Evolutionary conservation across 2,329 filamentous ascomycete species (phyloP).

Genomic region (Aspergillus tubingensis): DNA sequence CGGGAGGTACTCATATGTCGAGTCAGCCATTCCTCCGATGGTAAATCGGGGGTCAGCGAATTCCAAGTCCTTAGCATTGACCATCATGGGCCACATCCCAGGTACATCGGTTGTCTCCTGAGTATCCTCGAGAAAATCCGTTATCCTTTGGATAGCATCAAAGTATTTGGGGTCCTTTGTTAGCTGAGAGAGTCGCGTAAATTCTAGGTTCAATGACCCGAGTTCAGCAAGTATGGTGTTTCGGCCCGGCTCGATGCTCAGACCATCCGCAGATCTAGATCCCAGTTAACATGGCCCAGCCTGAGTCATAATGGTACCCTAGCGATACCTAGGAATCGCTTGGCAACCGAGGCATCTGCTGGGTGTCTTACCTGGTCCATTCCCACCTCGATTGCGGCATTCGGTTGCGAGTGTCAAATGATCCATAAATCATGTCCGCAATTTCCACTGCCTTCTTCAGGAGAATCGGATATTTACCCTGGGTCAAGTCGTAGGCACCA

Average conservation of each 20-base stretch:
- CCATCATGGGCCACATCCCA: slow-evolving; percentile 75
- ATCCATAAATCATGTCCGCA: slow-evolving; percentile 75
- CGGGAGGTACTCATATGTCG: slow-evolving; percentile 53
- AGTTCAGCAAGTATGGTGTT: slow-evolving; percentile 70
- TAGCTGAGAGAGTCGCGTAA: slow-evolving; percentile 83
- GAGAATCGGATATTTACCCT: slow-evolving; percentile 67
- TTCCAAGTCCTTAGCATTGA: slow-evolving; percentile 57
- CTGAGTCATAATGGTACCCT: background rate
- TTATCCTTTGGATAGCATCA: slow-evolving; percentile 83
- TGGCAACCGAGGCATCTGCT: background rate
- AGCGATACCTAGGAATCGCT: background rate
- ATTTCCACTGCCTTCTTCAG: slow-evolving; percentile 79
- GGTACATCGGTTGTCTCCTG: slow-evolving; percentile 71
- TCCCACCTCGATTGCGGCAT: slow-evolving; percentile 83
- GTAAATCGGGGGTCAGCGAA: slow-evolving; percentile 41
- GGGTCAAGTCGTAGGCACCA: slow-evolving; percentile 81
- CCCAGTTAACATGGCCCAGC: slow-evolving; percentile 9
- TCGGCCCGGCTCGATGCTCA: slow-evolving; percentile 53
- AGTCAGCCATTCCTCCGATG: slow-evolving; percentile 51
- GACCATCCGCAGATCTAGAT: slow-evolving; percentile 32
- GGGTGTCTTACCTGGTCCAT: slow-evolving; percentile 63
- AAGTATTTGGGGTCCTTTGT: slow-evolving; percentile 82
- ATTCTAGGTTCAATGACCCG: slow-evolving; percentile 83
- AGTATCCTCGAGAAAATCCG: slow-evolving; percentile 71
- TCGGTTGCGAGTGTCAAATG: slow-evolving; percentile 89